These are phyloP conservation scores for Coprinellus micaceus DNA, from an alignment of 768 basidiomycete species.

Conservation along the genomic window DNA sequence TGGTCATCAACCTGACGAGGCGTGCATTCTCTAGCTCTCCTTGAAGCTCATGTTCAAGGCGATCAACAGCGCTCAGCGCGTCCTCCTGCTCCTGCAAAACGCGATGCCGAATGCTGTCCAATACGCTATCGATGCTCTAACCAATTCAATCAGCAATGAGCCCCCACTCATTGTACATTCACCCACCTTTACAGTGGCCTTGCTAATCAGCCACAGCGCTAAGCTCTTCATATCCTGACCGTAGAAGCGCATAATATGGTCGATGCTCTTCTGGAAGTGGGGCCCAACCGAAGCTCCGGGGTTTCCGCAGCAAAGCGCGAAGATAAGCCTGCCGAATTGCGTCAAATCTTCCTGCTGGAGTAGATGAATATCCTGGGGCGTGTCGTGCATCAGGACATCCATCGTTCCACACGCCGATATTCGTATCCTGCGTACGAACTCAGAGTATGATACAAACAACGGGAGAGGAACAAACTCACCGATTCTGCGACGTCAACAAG, in stretches of 20 bases:
- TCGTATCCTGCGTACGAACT: conserved; percentile 52
- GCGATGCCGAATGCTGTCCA: conserved; percentile 74
- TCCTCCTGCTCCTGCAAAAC: conserved; percentile 82
- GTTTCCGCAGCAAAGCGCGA: conserved; percentile 74
- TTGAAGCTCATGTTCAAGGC: conserved; percentile 77
- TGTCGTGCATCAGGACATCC: conserved; percentile 79
- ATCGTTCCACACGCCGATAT: conserved; percentile 83
- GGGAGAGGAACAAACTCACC: conserved; percentile 31
- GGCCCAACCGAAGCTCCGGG: conserved; percentile 53
- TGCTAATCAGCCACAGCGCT: conserved; percentile 71
- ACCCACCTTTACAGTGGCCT: conserved; percentile 65
- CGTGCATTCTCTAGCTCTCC: conserved; percentile 93
- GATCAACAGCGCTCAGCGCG: conserved; percentile 74
- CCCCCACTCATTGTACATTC: too few relatives aligned
- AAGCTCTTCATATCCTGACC: conserved; percentile 80
- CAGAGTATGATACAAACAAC: not conserved
- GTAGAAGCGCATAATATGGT: conserved; percentile 69
- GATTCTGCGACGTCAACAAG: conserved; percentile 83
- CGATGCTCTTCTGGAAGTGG: conserved; percentile 71
- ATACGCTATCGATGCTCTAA: conserved; percentile 78
- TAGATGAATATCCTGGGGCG: conserved; percentile 51
- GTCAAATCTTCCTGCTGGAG: conserved; percentile 87
- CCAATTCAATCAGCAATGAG: too few relatives aligned
- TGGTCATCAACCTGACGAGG: conserved; percentile 82
- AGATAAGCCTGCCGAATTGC: conserved; percentile 81